Conservation (phyloP, 768 basidiomycete genomes). For the Leucocoprinus leucothites region DNA sequence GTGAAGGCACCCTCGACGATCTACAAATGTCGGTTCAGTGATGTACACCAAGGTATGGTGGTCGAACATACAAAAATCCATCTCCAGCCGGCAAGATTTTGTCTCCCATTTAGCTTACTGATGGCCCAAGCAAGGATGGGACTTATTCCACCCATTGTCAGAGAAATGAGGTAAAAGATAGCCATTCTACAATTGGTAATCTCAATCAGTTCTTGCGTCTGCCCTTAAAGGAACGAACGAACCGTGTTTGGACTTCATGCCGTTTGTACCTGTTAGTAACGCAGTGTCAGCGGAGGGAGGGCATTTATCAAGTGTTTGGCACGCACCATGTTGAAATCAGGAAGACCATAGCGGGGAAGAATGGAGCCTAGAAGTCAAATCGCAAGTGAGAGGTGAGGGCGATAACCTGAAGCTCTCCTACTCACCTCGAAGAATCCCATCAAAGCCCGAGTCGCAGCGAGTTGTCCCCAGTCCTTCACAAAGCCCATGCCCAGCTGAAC, state of each 20-base stretch:
- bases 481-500: conserved; percentile 46
- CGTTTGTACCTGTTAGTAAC: conserved; percentile 18
- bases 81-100: conserved; percentile 21
- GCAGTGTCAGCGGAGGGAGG: neutral
- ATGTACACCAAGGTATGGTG: too few species aligned
- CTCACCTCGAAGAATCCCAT: conserved; percentile 42
- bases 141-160: conserved; percentile 23
- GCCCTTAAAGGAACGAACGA: neutral
- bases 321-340: conserved; percentile 44
- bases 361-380: conserved; percentile 31
- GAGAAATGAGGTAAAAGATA: conserved; percentile 20
- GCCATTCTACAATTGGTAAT: conserved; percentile 17
- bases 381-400: neutral
- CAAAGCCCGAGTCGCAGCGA: conserved; percentile 40
- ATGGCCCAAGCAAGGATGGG: conserved; percentile 24
- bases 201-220: neutral
- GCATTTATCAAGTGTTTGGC: neutral
- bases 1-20: conserved; percentile 25
- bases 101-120: conserved; percentile 19
- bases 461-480: conserved; percentile 35
- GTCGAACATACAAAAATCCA: conserved; percentile 24
- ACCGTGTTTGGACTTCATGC: conserved; percentile 30
- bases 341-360: conserved; percentile 44
- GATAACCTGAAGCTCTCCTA: neutral
- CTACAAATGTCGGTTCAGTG: conserved; percentile 11